Base-by-base conservation (phyloP, 805 yeast genomes). In the Saturnispora hagleri region DNA sequence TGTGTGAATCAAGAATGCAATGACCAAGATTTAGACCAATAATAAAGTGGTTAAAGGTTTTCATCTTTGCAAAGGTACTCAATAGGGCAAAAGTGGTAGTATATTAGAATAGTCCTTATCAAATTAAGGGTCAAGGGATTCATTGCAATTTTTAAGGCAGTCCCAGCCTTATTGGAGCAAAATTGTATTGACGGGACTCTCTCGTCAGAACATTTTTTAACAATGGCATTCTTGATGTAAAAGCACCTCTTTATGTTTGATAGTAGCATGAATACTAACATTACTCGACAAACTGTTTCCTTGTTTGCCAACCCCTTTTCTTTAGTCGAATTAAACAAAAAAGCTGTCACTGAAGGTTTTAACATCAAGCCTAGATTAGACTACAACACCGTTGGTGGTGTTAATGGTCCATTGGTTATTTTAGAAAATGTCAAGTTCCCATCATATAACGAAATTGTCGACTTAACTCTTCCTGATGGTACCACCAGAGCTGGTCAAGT, bases 301-400 rank as follows among this genome's bases (percentile, higher is more conserved):
- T 53, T 51, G 28, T 22, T 24, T 24, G 28, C 22, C 10, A 46
- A 17, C 34, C 71, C 68, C 60, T 62, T 70, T 62, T 75, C 66
- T 61, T 64, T 70, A 72, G 81, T 69, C 67, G 95, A 88, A 61
- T 74, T 90, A 65, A 90, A 90, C 78, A 88, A 89, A 69, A 81
- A 81, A 68, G 97, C 98, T 46, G 97, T 84, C 50, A 86, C 90
- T 53, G 85, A 89, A 67, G 95, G 95, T 60, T 89, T 89, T 75
- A 83, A 86, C 57, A 82, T 90, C 65, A 84, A 88, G 68, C 98
- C 98, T 55, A 83, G 96, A 73, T 68, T 86, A 62, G 86, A 84
- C 63, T 93, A 93, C 73, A 93, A 93, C 75, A 93, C 99, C 31
- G 99, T 93, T 55, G 91, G 91, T 51, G 98, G 98, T 70, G 95